phyloP scores from a whole-genome alignment of 371 early-diverging fungal species.

The Lichtheimia hyalospora region DNA sequence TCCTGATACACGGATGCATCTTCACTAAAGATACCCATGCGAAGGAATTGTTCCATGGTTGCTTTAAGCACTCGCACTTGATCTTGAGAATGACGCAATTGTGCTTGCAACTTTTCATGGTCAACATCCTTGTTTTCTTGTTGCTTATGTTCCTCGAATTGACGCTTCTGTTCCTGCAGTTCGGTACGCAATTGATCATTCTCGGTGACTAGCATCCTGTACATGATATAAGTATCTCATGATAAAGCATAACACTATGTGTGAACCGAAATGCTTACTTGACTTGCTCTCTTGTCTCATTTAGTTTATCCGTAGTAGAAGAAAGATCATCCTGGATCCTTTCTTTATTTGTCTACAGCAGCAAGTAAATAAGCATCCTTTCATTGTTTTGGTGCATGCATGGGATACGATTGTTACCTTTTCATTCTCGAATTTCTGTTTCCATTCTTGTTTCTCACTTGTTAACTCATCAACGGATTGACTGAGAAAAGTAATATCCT shows the following conservation, averaged over 20 bases:
- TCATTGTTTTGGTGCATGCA: background rate
- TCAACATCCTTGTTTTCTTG: background rate
- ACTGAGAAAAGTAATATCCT: constrained; percentile 34
- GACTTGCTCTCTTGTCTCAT: constrained; percentile 4
- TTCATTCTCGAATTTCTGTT: constrained; percentile 29
- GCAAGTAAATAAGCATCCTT: background rate
- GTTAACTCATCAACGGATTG: constrained; percentile 29
- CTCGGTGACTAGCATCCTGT: constrained; percentile 21
- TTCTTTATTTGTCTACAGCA: constrained; percentile 7
- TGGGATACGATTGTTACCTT: constrained; percentile 18
- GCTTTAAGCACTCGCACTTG: constrained; percentile 41
- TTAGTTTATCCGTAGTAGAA: constrained; percentile 2
- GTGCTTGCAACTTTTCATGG: constrained; percentile 7
- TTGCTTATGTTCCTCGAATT: background rate
- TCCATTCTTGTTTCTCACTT: constrained; percentile 27
- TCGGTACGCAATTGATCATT: constrained; percentile 14
- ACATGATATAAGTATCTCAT: background rate
- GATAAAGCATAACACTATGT: background rate
- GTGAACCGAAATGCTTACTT: background rate
- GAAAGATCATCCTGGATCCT: constrained; percentile 10
- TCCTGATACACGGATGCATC: constrained; percentile 21
- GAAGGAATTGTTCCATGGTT: constrained; percentile 46
- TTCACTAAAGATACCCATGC: constrained; percentile 42
- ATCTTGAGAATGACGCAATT: constrained; percentile 38
- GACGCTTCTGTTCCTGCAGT: constrained; percentile 16